Evolutionary conservation across 805 yeast species (phyloP), one percentile per base, ranked within the genome.

Genomic region (Sugiyamaella marilandica): DNA sequence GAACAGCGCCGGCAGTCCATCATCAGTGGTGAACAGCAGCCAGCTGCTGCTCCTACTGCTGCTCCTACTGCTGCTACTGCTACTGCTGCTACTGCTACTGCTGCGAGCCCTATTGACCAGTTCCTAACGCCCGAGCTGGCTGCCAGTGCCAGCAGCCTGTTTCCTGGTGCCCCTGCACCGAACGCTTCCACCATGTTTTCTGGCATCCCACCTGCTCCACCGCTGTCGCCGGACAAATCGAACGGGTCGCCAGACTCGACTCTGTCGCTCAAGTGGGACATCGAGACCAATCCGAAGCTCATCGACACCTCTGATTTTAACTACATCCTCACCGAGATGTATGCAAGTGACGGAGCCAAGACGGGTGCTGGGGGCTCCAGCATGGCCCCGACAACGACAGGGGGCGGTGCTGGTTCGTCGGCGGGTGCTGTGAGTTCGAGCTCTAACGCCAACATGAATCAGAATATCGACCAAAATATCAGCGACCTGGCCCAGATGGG

Each of bases 261-360:
- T 5, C 13, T 13, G 13, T 41, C 47, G 31, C 50, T 44, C 16
- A 35, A 44, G 41, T 19, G 43, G 21, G 49, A 41, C n/a, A 29
- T 26, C 21, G 43, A 48, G 24, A 18, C 19, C 46, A 33, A 36
- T 21, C 43, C 55, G 48, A 47, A 51, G 39, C 51, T 58, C 16
- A 56, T 58, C 29, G 61, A 58, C 46, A 41, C 54, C 13, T 37
- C 53, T 10, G 61, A 58, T 21, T 46, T 58, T 24, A 52, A 56
- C 39, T 55, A 49, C 46, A 41, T 56, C 19, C 49, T 58, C 56
- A 51, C 51, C 13, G 57, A 53, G 21, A 47, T 49, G 47, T 45
- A 45, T 24, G 21, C 19, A n/a, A n/a, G 5, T 9, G 43, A 39
- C 13, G 13, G 24, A 16, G 19, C 14, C 13, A 13, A 21, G 18